phyloP scores from a whole-genome alignment of 805 yeast species.

The Lipomyces kockii region DNA sequence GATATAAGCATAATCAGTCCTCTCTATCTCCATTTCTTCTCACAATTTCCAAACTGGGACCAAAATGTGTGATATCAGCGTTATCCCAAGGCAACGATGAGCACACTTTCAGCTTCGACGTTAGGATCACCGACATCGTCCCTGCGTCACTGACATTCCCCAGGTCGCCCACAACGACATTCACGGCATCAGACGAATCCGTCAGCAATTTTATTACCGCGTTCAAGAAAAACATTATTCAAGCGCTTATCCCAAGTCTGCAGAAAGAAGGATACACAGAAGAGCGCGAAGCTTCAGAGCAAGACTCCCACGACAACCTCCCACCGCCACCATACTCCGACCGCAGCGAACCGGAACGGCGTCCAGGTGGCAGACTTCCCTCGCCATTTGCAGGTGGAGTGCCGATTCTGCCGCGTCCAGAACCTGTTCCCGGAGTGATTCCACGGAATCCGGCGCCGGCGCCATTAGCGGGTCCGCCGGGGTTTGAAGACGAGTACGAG shows the following conservation, averaged over 20 bases:
- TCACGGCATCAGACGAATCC: slow-evolving; percentile 3
- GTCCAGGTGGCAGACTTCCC: slow-evolving; percentile 3
- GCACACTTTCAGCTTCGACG: slow-evolving; percentile 18
- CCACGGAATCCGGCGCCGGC: slow-evolving; percentile 27
- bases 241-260: slow-evolving; percentile 25
- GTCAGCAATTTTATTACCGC: slow-evolving; percentile 15
- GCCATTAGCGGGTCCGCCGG: slow-evolving; percentile 46
- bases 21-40: slow-evolving; percentile 25
- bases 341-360: background rate
- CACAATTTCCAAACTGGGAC: slow-evolving; percentile 25
- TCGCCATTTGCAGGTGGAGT: background rate
- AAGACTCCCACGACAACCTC: slow-evolving; percentile 26
- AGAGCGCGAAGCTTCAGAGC: slow-evolving; percentile 13
- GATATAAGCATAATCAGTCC: slow-evolving; percentile 27
- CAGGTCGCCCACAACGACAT: background rate
- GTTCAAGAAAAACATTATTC: slow-evolving; percentile 22
- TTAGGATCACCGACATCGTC: slow-evolving; percentile 19
- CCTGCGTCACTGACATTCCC: slow-evolving; percentile 13
- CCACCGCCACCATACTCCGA: slow-evolving; percentile 35
- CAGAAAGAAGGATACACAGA: slow-evolving; percentile 29
- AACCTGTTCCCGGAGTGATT: slow-evolving; percentile 9
- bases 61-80: slow-evolving; percentile 25
- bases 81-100: slow-evolving; percentile 28
- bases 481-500: slow-evolving; percentile 53
- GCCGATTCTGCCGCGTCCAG: slow-evolving; percentile 1